Percentiles rank a stretch among this genome's conserved stretches.
phyloP scores from a whole-genome alignment of 1,284 basidiomycete species.

The Apiotrichum laibachii region DNA sequence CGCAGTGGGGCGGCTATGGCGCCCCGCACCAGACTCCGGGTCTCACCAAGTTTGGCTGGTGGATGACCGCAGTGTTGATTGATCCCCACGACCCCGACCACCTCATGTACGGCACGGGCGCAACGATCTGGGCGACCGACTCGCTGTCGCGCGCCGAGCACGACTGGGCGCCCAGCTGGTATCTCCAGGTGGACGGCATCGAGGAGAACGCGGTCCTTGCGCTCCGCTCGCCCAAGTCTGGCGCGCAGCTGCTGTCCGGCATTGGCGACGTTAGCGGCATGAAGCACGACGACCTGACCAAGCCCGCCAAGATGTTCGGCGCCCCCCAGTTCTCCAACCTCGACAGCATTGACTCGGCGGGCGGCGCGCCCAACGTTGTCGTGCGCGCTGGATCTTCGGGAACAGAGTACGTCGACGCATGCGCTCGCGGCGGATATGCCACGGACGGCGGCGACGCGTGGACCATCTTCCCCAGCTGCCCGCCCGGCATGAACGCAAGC shows the following conservation, averaged over 20 bases:
- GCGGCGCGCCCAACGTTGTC: background rate
- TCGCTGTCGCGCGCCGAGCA: background rate
- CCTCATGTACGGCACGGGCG: constrained; percentile 4
- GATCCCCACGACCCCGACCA: background rate
- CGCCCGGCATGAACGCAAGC: background rate
- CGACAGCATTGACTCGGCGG: background rate
- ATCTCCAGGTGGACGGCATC: background rate
- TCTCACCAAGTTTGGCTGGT: constrained; percentile 1
- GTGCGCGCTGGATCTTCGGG: background rate
- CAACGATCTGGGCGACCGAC: constrained; percentile 3
- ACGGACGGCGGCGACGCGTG: constrained; percentile 2
- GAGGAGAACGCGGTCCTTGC: background rate
- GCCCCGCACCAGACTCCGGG: background rate
- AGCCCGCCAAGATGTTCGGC: background rate
- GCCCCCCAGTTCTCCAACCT: background rate
- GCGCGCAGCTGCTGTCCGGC: background rate
- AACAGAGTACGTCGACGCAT: background rate
- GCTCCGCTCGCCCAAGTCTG: background rate
- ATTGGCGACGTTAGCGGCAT: background rate
- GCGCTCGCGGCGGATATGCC: background rate
- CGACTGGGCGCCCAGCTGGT: background rate
- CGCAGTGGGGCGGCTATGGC: constrained; percentile 3
- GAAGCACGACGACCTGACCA: constrained; percentile 2
- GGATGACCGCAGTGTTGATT: background rate
- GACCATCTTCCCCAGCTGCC: background rate